Base-by-base conservation (phyloP, 1,284 basidiomycete species). In the Malassezia sympodialis region DNA sequence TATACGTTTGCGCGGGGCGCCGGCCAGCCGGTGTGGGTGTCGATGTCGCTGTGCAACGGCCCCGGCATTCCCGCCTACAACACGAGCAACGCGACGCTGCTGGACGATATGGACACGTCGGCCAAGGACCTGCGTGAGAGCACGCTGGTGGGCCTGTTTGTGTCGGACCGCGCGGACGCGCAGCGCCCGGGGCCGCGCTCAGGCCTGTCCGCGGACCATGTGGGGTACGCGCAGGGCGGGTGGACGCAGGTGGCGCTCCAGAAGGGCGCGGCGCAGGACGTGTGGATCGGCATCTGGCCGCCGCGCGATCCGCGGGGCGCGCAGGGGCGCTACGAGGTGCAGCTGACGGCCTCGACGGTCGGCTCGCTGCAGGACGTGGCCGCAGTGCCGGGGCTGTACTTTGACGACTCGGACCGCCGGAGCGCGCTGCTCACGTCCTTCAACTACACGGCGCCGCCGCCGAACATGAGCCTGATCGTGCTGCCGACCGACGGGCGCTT, bases 351-450 rank as follows among this genome's bases (percentile, higher is more conserved):
- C 0, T 61, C 60, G 24, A 65, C 63, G 4, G 32, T 28, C 11
- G 61, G 61, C 15, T 60, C 59, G 54, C 55, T 69, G 54, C 61
- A 63, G 51, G 52, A 49, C 8, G 63, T 67, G 27, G 65, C 61
- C 32, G 48, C 49, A 17, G 53, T 52, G 11, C 53, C 58, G 10
- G 37, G 61, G 17, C 51, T 64, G 10, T 51, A 53, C n/a, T 58
- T 73, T 35, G 68, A 73, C 34, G 76, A 77, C 39, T 66, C 73
- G 2, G 76, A 76, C 54, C 37, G 53, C 26, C 50, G 60, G 0
- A 43, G 47, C 14, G 76, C 74, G 4, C 58, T 77, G 11, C 48
- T 77, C 5, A 67, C 75, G 4, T 64, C 65, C 0, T 68, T 66
- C 52, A 75, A 72, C 46, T 75, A 63, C 37, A 63, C 67, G 1